These are phyloP conservation scores for Phytopythium cucurbitacearum DNA, from an alignment of 352 stramenopile genomes.

Conservation along the genomic window DNA sequence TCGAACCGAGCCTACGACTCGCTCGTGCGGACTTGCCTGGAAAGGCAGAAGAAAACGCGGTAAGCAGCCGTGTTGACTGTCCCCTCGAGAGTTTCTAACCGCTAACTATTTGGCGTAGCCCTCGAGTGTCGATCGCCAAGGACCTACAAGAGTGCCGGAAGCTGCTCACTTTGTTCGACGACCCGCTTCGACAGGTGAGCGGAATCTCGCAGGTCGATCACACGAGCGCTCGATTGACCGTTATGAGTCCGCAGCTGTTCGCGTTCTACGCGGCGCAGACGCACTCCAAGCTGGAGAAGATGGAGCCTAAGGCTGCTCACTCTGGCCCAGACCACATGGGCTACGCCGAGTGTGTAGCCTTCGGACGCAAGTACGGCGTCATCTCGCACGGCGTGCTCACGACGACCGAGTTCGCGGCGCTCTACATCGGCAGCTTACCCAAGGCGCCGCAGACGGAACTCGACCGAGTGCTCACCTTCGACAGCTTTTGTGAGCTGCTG, in stretches of 20 bases:
- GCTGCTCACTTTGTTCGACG: slow-evolving; percentile 52
- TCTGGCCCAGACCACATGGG: slow-evolving; percentile 50
- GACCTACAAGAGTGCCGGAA: slow-evolving; percentile 70
- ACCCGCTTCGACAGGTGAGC: slow-evolving; percentile 43
- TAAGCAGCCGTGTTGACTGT: neutral
- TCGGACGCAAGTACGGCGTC: slow-evolving; percentile 66
- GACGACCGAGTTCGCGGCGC: slow-evolving; percentile 67
- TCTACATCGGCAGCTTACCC: slow-evolving; percentile 72
- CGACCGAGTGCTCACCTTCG: slow-evolving; percentile 59
- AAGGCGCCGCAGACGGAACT: slow-evolving; percentile 50
- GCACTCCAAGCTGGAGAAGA: slow-evolving; percentile 59
- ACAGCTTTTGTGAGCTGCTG: slow-evolving; percentile 61
- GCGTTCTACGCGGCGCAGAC: slow-evolving; percentile 44
- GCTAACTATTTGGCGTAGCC: slow-evolving; percentile 12
- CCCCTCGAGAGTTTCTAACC: no score
- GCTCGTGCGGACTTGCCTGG: slow-evolving; percentile 56
- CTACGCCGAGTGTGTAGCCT: slow-evolving; percentile 67
- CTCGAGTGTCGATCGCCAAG: slow-evolving; percentile 32
- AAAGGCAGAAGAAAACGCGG: slow-evolving; percentile 63
- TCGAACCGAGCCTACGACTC: slow-evolving; percentile 51
- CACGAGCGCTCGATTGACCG: no score
- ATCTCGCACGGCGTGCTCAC: slow-evolving; percentile 73
- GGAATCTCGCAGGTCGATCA: neutral
- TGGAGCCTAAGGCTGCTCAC: slow-evolving; percentile 46
- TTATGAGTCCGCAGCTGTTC: slow-evolving; percentile 36